Evolutionary conservation across 805 yeast genomes (phyloP), one percentile per base, ranked within the genome.

Genomic region (Metschnikowia vanudenii): DNA sequence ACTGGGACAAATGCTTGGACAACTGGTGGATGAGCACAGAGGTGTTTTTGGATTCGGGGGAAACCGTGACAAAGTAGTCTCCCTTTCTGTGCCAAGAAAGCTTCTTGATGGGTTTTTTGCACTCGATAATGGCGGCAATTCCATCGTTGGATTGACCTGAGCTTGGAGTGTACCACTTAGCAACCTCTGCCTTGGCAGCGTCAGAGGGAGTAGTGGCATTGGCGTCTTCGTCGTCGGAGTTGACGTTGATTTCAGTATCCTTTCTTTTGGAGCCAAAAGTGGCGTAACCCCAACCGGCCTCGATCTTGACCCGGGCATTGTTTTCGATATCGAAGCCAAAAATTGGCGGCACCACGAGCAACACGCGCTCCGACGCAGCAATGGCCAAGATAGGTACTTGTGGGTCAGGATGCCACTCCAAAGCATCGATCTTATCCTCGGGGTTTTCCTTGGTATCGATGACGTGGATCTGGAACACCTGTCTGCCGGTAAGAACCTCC

Each of bases 51-150:
- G 89, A 85, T 43, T 88, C 94, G 43, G 98, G 97, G n/a, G 96
- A 83, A n/a, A 89, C 96, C 3, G 96, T 84, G 53, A 92, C 96
- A 58, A 94, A 88, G 64, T 94, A 94, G 71, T 94, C 99, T 59
- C 99, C 99, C 62, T 87, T 86, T 65, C 97, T 79, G 67, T 94
- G 99, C 99, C 99, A 94, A 55, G 96, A 80, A 18, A 94, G 56
- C 61, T 82, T 84, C 68, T 88, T 90, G 51, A 92, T 80, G 0
- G 87, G 78, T 59, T 76, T 78, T 51, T 82, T 78, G 47, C 78
- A 73, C 43, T 85, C 79, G 40, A 94, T 78, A 16, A 87, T 81
- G 2, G 88, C 84, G 14, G 85, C 79, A 32, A 90, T 82, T 45
- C 96, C 96, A 43, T 78, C 71, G 30, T 63, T 64, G 30, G 76